Evolutionary conservation across 345 rosid species (phyloP).

Genomic region (Atalantia buxifolia): DNA sequence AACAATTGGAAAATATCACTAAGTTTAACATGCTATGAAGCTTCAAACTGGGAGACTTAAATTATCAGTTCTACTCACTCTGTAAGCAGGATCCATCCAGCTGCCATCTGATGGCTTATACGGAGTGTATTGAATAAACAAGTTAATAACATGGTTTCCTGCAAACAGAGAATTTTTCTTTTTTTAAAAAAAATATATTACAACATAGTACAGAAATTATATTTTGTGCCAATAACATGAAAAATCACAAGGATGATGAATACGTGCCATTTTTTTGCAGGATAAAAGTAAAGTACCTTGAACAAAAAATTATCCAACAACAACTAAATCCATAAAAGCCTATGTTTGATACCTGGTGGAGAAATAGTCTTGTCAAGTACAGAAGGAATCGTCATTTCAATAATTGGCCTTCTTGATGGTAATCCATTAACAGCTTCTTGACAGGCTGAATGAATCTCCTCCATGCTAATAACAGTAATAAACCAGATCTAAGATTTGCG

Average conservation of each 20-base stretch:
- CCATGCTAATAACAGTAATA: slow-evolving; percentile 31
- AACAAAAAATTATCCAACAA: background rate
- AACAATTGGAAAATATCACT: too few relatives aligned
- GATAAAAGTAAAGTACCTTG: background rate
- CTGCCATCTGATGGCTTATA: slow-evolving; percentile 60
- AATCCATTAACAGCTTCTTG: slow-evolving; percentile 46
- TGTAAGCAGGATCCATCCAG: slow-evolving; percentile 49
- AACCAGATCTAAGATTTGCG: background rate
- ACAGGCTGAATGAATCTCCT: slow-evolving; percentile 44
- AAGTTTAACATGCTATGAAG: background rate
- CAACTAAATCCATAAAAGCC: background rate
- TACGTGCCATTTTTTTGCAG: background rate
- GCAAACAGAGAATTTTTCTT: background rate
- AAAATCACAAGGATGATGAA: background rate
- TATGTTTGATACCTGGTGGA: slow-evolving; percentile 42
- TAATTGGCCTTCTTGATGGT: slow-evolving; percentile 49
- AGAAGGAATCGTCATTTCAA: slow-evolving; percentile 71
- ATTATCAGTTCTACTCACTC: slow-evolving; percentile 36
- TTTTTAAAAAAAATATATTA: background rate
- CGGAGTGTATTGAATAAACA: slow-evolving; percentile 63
- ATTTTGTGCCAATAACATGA: background rate
- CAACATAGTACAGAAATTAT: background rate
- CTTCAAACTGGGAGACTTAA: background rate
- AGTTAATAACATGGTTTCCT: slow-evolving; percentile 62
- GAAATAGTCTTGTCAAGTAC: slow-evolving; percentile 58